Evolutionary conservation across 768 basidiomycete genomes (phyloP).

Genomic region (Ramaria sp.): DNA sequence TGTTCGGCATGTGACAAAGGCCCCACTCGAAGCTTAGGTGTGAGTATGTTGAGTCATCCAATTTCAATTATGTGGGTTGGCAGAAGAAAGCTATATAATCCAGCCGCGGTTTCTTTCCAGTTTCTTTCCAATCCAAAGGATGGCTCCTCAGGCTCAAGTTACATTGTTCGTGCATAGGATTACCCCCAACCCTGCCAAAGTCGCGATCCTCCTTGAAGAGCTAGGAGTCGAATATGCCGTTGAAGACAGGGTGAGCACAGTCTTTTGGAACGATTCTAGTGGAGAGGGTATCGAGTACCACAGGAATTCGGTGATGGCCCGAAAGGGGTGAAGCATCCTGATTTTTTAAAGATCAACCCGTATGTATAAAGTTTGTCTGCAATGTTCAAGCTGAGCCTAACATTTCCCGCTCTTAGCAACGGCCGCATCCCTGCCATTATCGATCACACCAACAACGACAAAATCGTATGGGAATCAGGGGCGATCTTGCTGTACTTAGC

Average conservation of each 20-base stretch:
- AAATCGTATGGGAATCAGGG: conserved; percentile 63
- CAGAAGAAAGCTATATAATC: no score
- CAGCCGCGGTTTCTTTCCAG: no score
- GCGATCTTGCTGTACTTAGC: conserved; percentile 78
- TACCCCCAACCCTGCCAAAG: background rate
- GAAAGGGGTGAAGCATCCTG: background rate
- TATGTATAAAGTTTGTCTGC: background rate
- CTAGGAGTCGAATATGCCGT: background rate
- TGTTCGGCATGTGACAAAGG: no score
- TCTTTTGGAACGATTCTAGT: no score
- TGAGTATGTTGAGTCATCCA: no score
- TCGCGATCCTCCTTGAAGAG: background rate
- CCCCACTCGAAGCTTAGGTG: no score
- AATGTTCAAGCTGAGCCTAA: background rate
- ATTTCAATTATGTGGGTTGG: no score
- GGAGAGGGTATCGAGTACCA: no score
- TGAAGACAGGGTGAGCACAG: background rate
- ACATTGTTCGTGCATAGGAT: background rate
- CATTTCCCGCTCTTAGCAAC: conserved; percentile 21
- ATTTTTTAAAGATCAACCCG: conserved; percentile 3
- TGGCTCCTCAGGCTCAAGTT: background rate
- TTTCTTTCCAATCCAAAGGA: no score
- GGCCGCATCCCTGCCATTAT: conserved; percentile 56
- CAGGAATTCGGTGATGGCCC: background rate
- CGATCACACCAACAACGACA: conserved; percentile 45